Conservation (phyloP, 805 yeast species). For the Metschnikowia cerradonensis region DNA sequence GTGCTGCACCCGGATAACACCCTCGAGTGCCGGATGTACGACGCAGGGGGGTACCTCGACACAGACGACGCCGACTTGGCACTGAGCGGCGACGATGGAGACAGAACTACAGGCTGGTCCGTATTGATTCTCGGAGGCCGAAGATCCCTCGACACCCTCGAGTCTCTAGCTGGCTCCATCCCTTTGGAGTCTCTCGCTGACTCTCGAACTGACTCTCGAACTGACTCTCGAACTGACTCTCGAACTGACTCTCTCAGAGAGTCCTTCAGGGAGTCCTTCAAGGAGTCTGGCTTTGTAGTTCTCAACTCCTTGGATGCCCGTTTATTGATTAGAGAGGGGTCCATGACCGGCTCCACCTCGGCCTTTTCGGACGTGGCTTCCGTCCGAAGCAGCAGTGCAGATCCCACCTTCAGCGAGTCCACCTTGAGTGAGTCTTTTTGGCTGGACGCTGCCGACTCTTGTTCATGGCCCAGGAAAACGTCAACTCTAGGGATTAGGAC, state of each 20-base stretch:
- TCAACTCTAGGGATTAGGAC: not conserved
- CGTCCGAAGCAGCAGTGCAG: not conserved
- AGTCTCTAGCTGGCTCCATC: no score
- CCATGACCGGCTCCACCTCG: no score
- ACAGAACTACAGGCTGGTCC: constrained; percentile 8
- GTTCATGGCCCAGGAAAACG: no score
- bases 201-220: no score
- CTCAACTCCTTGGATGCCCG: no score
- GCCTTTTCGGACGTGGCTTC: not conserved
- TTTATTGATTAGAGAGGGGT: no score
- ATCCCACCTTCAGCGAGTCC: not conserved
- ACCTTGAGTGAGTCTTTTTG: not conserved
- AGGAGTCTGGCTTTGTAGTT: no score
- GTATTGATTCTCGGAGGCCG: constrained; percentile 13
- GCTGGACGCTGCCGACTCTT: not conserved
- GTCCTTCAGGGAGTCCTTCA: no score
- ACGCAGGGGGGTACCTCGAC: constrained; percentile 14
- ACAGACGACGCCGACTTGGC: constrained; percentile 10
- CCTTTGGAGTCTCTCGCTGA: no score
- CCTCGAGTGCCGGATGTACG: constrained; percentile 17
- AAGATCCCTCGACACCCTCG: not conserved
- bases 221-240: no score
- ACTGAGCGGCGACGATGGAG: constrained; percentile 14
- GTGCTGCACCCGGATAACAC: constrained; percentile 14
- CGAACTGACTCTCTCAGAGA: no score